A percentile compares a stretch with the other conserved stretches of the same genome.
phyloP scores from a whole-genome alignment of 2,329 filamentous ascomycete species.

The Colletotrichum musae region DNA sequence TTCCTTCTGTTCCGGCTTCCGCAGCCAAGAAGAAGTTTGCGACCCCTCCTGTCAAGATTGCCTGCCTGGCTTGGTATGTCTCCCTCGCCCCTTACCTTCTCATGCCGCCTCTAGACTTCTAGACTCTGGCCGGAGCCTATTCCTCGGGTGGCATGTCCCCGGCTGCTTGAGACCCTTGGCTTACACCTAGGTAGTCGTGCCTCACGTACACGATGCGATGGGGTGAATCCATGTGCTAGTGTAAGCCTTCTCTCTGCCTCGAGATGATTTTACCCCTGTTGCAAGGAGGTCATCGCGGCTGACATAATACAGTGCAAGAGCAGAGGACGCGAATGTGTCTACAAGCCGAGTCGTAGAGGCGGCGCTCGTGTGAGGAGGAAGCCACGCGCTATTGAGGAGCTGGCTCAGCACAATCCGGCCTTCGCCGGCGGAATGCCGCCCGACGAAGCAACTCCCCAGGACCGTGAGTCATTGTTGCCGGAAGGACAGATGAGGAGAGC shows the following conservation, averaged over 20 bases:
- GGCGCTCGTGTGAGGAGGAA: slow-evolving; percentile 61
- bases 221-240: slow-evolving; percentile 59
- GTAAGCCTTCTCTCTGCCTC: slow-evolving; percentile 48
- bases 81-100: background rate
- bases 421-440: slow-evolving; percentile 46
- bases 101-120: background rate
- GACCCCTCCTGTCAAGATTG: slow-evolving; percentile 64
- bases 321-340: slow-evolving; percentile 58
- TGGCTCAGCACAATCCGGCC: slow-evolving; percentile 45
- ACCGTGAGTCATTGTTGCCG: slow-evolving; percentile 46
- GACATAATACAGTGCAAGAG: slow-evolving; percentile 52
- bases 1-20: slow-evolving; percentile 30
- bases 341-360: slow-evolving; percentile 59
- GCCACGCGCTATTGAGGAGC: slow-evolving; percentile 35
- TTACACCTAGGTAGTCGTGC: slow-evolving; percentile 53
- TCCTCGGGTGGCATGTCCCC: too few species aligned
- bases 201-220: slow-evolving; percentile 63
- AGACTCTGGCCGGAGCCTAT: background rate
- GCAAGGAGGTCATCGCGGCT: slow-evolving; percentile 31
- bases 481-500: background rate
- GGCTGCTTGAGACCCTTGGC: background rate
- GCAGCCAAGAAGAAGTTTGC: slow-evolving; percentile 57
- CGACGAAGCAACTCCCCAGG: slow-evolving; percentile 47
- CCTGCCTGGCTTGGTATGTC: slow-evolving; percentile 65
- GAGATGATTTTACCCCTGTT: background rate